A percentile compares a stretch with the other conserved stretches of the same genome.
phyloP scores from a whole-genome alignment of 805 yeast genomes.

The Metschnikowia hibisci region DNA sequence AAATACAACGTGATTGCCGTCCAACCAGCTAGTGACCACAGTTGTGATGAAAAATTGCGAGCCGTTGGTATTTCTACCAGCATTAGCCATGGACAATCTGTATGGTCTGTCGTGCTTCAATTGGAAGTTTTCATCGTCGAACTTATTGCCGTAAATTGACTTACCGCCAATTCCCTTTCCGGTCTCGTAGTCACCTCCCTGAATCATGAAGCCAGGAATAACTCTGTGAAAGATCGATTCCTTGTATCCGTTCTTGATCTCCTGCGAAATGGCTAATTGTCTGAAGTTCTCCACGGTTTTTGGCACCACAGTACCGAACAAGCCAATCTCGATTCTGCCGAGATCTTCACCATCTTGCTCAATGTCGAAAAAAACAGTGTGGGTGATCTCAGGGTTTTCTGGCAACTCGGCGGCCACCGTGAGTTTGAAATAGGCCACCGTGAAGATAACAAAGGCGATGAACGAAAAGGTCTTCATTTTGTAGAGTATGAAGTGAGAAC shows the following conservation, averaged over 20 bases:
- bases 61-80: conserved; percentile 78
- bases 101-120: conserved; percentile 69
- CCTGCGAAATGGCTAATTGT: conserved; percentile 59
- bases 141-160: conserved; percentile 70
- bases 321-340: conserved; percentile 83
- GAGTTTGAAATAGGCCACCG: conserved; percentile 13
- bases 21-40: conserved; percentile 85
- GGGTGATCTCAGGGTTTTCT: conserved; percentile 58
- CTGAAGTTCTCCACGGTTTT: conserved; percentile 88
- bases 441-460: conserved; percentile 11
- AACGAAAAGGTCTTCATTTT: conserved; percentile 17
- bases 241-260: conserved; percentile 61
- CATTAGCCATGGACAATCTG: conserved; percentile 73
- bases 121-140: conserved; percentile 73
- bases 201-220: conserved; percentile 70
- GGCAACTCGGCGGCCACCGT: conserved; percentile 15
- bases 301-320: conserved; percentile 82
- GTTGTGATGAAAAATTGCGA: conserved; percentile 96
- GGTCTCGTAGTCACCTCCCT: conserved; percentile 82
- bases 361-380: conserved; percentile 81
- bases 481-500: neutral
- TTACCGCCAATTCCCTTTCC: conserved; percentile 76
- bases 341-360: conserved; percentile 70
- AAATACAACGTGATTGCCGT: conserved; percentile 92
- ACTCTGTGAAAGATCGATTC: conserved; percentile 70